Evolutionary conservation across 2,329 filamentous ascomycete species (phyloP), one percentile per base, ranked within the genome.

Genomic region (Sarocladium strictum): DNA sequence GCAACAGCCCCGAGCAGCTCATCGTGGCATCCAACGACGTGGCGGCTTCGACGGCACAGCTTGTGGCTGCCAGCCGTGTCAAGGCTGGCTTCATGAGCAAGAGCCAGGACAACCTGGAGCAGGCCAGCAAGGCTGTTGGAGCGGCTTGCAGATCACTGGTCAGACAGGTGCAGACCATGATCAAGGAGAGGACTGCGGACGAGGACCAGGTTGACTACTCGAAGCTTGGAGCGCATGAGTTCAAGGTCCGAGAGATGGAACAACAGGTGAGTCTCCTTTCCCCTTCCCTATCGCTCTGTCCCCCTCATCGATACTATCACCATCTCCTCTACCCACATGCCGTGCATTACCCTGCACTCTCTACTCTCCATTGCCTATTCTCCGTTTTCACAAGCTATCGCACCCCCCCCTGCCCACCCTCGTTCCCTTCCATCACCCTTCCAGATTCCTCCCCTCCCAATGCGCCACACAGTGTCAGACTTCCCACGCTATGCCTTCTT

Each of bases 191-290:
- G 65, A 85, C 89, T 67, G 80, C 82, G 61, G 90, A 90, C 58
- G 90, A 93, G 33, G 91, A 96, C 54, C 77, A 81, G 52, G 84
- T 95, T 21, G 94, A 99, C 70, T 99, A 97, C 72, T 78, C 81
- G 41, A 89, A 91, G 74, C 76, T 99, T 47, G 92, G 89, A 58
- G 85, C 87, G 29, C 93, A 97, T 72, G 94, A 99, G 75, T 97
- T 99, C 79, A 99, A 99, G 80, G 91, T 97, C 53, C 83, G 87
- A 63, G 92, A 99, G 76, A 99, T 99, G 94, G 94, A 99, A 76
- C 94, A 99, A 69, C 94, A 99, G 89, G 92, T 96, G 79, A 66
- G 70, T 65, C 10, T 17, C 32, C 35, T 58, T 81, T 79, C 43
- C 33, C 51, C 12, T 26, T 55, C 24, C 35, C 23, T 29, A 33